Base-by-base conservation (phyloP, 139 green algal genomes). In the Parachlorella kessleri region DNA sequence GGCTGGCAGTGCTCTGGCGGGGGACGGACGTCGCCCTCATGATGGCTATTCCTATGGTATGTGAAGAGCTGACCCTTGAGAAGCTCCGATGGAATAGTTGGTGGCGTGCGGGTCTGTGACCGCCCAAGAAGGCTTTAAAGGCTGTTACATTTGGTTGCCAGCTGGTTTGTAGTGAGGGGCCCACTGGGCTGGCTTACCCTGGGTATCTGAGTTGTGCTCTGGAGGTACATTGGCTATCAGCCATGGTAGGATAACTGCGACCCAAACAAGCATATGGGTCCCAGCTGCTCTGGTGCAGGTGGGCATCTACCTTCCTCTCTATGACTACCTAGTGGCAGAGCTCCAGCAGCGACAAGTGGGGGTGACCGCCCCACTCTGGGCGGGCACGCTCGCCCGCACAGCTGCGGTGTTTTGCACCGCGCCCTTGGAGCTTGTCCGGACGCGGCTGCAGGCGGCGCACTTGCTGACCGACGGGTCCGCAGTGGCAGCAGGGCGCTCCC, bases 241-340 rank as follows among this genome's bases (percentile, higher is more conserved):
- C n/a, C n/a, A n/a, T n/a, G n/a, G n/a, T n/a, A n/a, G n/a, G n/a
- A n/a, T n/a, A n/a, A n/a, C n/a, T n/a, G n/a, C n/a, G n/a, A n/a
- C n/a, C n/a, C n/a, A n/a, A n/a, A n/a, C n/a, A n/a, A n/a, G n/a
- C n/a, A n/a, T n/a, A n/a, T n/a, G n/a, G n/a, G n/a, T n/a, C n/a
- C 91, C n/a, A n/a, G n/a, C n/a, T n/a, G n/a, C n/a, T n/a, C n/a
- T n/a, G n/a, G n/a, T n/a, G n/a, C n/a, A n/a, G n/a, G n/a, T 99
- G 5, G 94, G 95, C 24, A 94, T 99, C 65, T 99, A 99, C 84
- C 90, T 99, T 77, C 96, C 96, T 0, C 77, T 98, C 23, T 99
- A 99, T 78, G 96, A 99, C 77, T 70, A 82, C 35, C 75, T 98
- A 23, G 42, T 94, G 48, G 42, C 82, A 26, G 32, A 66, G 24